Percentiles rank a stretch among this genome's conserved stretches.
Evolutionary conservation across 768 basidiomycete species (phyloP).

Genomic region (Leccinum variicolor): DNA sequence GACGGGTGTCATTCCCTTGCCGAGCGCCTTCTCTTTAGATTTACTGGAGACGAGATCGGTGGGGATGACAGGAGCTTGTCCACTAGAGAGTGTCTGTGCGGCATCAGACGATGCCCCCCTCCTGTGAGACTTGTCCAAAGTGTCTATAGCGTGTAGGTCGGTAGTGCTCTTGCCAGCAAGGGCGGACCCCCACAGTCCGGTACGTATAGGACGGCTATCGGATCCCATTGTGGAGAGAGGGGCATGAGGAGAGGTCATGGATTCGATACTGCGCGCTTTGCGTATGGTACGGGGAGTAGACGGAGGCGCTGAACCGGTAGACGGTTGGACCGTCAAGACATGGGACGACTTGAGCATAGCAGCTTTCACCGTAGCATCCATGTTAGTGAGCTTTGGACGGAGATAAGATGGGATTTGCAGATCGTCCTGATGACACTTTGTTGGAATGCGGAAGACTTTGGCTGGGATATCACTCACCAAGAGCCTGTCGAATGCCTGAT

Average conservation of each 20-base stretch:
- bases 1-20: constrained; percentile 58
- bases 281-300: constrained; percentile 57
- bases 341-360: constrained; percentile 89
- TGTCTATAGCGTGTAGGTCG: constrained; percentile 24
- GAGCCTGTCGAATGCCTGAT: constrained; percentile 76
- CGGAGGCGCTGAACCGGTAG: constrained; percentile 30
- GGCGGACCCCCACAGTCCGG: constrained; percentile 22
- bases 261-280: constrained; percentile 71
- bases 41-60: constrained; percentile 35
- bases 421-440: constrained; percentile 57
- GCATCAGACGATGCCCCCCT: constrained; percentile 65
- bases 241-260: constrained; percentile 51
- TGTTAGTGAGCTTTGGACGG: constrained; percentile 72
- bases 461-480: constrained; percentile 48
- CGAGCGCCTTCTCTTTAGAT: constrained; percentile 50
- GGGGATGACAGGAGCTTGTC: constrained; percentile 45
- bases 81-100: constrained; percentile 48
- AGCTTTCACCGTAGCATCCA: constrained; percentile 85
- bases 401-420: constrained; percentile 81
- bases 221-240: constrained; percentile 36
- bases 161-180: constrained; percentile 31
- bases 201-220: constrained; percentile 30
- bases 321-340: constrained; percentile 46
- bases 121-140: constrained; percentile 40
- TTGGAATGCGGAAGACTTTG: neutral